These are phyloP conservation scores for Hypoxylon sp. DNA, from an alignment of 2,329 filamentous ascomycete species.

Conservation along the genomic window DNA sequence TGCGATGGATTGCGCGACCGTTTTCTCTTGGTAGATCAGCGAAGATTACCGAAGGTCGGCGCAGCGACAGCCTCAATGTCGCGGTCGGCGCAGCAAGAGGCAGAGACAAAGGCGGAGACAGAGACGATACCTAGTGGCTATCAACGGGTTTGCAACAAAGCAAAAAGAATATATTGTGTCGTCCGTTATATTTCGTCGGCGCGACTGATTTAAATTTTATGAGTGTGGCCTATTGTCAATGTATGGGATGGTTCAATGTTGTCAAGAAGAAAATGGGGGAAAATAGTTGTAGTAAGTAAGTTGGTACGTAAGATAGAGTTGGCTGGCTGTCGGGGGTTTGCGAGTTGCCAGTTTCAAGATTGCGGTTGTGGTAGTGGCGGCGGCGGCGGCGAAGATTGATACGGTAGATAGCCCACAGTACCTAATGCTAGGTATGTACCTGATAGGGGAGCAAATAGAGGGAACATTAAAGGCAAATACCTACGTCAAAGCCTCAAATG, in stretches of 20 bases:
- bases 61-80: constrained; percentile 29
- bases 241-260: background rate
- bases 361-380: constrained; percentile 31
- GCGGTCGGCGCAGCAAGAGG: constrained; percentile 14
- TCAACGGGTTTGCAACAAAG: constrained; percentile 3
- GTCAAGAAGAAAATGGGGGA: constrained; percentile 7
- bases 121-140: background rate
- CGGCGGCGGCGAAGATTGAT: constrained; percentile 46
- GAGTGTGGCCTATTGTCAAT: background rate
- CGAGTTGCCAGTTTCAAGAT: constrained; percentile 38
- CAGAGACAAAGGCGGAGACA: no score
- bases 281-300: constrained; percentile 15
- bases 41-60: constrained; percentile 37
- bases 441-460: constrained; percentile 11
- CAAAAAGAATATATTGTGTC: constrained; percentile 2
- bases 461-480: constrained; percentile 31
- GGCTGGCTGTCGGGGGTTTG: constrained; percentile 22
- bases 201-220: constrained; percentile 3
- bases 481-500: constrained; percentile 47
- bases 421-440: no score
- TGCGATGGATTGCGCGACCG: constrained; percentile 25
- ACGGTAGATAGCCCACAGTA: constrained; percentile 9
- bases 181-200: background rate
- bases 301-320: constrained; percentile 23
- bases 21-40: constrained; percentile 34